Base-by-base conservation (phyloP, 345 rosid genomes). In the Pugionium dolabratum region DNA sequence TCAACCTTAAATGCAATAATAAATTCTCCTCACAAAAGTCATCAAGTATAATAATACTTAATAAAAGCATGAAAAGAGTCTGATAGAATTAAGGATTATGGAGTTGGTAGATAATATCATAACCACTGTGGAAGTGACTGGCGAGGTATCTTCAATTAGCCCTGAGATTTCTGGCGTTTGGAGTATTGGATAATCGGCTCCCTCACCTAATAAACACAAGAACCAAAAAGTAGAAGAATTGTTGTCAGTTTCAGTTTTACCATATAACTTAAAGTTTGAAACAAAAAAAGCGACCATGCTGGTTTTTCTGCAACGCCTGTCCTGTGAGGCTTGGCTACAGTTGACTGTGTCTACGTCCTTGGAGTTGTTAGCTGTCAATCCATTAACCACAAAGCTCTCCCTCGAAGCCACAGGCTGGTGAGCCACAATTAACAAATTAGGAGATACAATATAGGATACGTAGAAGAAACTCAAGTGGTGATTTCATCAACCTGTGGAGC, bases 121-220 rank as follows among this genome's bases (percentile, higher is more conserved):
- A 31, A 65, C 47, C 65, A 64, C 47, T 6, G 71, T 57, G 45
- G 59, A 50, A 34, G 71, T 64, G 61, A 47, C 52, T 18, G 3
- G 67, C 44, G 54, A 59, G 35, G 42, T 44, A 31, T 49, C 33
- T 60, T 80, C 76, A 81, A 63, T 29, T 74, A 47, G 74, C 83
- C 82, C 70, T 85, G 87, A 60, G 95, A 81, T 81, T 74, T 90
- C 81, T 79, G 95, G 66, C 96, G 91, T 82, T 94, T 94, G 25
- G 66, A 11, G 72, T 54, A 50, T 83, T 86, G 91, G n/a, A 82
- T 68, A 73, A 94, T 94, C 9, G 97, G 99, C 63, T 94, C 97
- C 82, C 87, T 90, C 43, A 88, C 99, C 99, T 90, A 84, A 56
- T 36, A 57, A 65, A 9, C 35, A 37, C 7, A 30, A 47, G 54